Base-by-base conservation (phyloP, 2,329 filamentous ascomycete species). In the Aureobasidium sp. region DNA sequence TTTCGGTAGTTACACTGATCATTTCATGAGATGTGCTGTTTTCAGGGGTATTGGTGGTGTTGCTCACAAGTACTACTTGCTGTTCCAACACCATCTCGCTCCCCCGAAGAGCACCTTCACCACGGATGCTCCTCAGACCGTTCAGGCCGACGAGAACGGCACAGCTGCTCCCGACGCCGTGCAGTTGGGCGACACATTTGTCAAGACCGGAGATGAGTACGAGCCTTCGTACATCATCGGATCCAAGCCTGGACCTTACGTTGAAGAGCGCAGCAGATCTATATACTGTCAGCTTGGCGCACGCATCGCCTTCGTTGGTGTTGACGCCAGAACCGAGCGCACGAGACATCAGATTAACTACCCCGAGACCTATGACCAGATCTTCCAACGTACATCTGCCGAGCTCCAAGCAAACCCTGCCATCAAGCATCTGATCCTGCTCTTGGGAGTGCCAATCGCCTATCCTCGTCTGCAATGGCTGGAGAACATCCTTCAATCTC, bases 301-400 rank as follows among this genome's bases (percentile, higher is more conserved):
- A 63, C 80, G 88, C 10, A 85, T 89, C 67, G 81, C 84, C 38
- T 83, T 84, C 68, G 69, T 81, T 54, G 82, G 85, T 71, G 75
- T 82, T 67, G 81, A 84, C 71, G 81, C 81, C 10, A 79, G 82
- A 15, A 84, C 81, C n/a, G 81, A 86, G 81, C 88, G 92, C 25
- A 96, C 93, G 9, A 84, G 93, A 38, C 90, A 95, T 69, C 91
- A 96, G 74, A 85, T 97, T 74, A 96, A 96, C 76, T 96, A 96
- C 68, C 72, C 78, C 61, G 74, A 87, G 73, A 75, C 91, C 72
- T 73, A 87, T 75, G 70, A 81, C 69, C 64, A 82, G 76, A 78
- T 87, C 49, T 86, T 86, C 67, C 69, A 77, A 37, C 80, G 82
- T 3, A 71, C 84, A 3, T 70, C 78, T 31, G 70, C 72, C 11